These are phyloP conservation scores for Berkeleyomyces basicola DNA, from an alignment of 2,329 filamentous ascomycete species.

Conservation along the genomic window DNA sequence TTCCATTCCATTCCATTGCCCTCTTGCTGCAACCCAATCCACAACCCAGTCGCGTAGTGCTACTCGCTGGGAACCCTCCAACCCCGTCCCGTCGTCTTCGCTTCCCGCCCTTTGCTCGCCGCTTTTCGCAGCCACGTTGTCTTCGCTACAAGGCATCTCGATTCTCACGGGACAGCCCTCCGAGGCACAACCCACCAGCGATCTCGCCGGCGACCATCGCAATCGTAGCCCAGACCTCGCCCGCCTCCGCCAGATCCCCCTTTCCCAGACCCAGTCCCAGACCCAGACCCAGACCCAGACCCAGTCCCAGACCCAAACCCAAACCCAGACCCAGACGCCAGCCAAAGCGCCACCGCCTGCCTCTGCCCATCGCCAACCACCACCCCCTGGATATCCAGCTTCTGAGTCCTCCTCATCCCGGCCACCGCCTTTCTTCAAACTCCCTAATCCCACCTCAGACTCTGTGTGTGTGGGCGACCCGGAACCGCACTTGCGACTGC, in stretches of 20 bases:
- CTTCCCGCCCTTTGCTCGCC: conserved; percentile 6
- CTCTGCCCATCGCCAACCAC: conserved; percentile 19
- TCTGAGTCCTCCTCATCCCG: conserved; percentile 37
- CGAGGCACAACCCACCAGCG: conserved; percentile 10
- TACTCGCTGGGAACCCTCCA: not conserved
- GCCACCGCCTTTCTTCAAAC: conserved; percentile 39
- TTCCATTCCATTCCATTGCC: too few species aligned
- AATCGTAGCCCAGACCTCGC: conserved; percentile 2
- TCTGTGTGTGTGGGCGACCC: conserved; percentile 25
- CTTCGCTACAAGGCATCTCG: conserved; percentile 9
- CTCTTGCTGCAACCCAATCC: too few species aligned
- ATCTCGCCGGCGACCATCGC: not conserved
- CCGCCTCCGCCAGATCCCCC: conserved; percentile 4
- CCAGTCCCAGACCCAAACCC: too few species aligned
- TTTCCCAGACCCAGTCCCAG: not conserved
- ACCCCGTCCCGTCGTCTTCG: not conserved
- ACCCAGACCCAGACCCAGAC: too few species aligned
- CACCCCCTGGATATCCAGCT: conserved; percentile 42
- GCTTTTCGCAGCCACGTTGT: conserved; percentile 29
- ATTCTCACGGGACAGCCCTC: conserved; percentile 9
- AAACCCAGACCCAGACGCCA: too few species aligned
- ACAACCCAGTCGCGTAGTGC: too few species aligned
- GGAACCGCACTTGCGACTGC: conserved; percentile 20
- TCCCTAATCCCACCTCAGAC: conserved; percentile 30
- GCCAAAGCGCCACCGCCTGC: conserved; percentile 7